phyloP scores from a whole-genome alignment of 2,329 filamentous ascomycete species.

The Alternaria consortialis region DNA sequence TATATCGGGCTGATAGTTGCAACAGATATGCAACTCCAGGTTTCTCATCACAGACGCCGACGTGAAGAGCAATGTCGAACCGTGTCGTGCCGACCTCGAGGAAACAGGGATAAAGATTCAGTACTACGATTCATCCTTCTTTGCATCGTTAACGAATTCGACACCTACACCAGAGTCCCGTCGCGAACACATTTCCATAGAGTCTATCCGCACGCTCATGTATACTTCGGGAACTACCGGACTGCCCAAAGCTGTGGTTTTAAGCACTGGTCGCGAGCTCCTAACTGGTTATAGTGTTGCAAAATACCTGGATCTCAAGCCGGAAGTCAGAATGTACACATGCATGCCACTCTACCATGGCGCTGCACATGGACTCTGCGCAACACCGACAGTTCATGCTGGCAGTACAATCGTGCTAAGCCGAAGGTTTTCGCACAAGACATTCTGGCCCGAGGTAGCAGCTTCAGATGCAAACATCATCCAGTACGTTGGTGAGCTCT shows the following conservation, averaged over 20 bases:
- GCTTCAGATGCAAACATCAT: conserved; percentile 42
- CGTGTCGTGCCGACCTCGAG: conserved; percentile 35
- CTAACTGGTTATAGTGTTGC: conserved; percentile 31
- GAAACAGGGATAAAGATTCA: conserved; percentile 34
- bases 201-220: conserved; percentile 41
- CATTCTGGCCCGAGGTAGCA: conserved; percentile 51
- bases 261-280: conserved; percentile 43
- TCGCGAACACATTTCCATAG: conserved; percentile 31
- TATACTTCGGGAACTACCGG: conserved; percentile 52
- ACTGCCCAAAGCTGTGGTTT: conserved; percentile 45
- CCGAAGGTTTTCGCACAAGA: conserved; percentile 47
- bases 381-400: conserved; percentile 40
- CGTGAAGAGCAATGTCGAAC: conserved; percentile 59
- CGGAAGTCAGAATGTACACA: conserved; percentile 44
- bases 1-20: conserved; percentile 56
- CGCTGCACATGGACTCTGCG: conserved; percentile 44
- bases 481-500: conserved; percentile 52
- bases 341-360: conserved; percentile 52
- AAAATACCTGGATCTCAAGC: conserved; percentile 40
- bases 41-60: conserved; percentile 56
- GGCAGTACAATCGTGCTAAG: conserved; percentile 44
- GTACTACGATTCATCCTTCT: conserved; percentile 42
- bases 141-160: conserved; percentile 32
- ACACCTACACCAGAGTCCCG: conserved; percentile 38
- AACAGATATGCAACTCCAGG: conserved; percentile 58